Base-by-base conservation (phyloP, 1,139 yeast genomes). In the Yamadazyma mexicana region DNA sequence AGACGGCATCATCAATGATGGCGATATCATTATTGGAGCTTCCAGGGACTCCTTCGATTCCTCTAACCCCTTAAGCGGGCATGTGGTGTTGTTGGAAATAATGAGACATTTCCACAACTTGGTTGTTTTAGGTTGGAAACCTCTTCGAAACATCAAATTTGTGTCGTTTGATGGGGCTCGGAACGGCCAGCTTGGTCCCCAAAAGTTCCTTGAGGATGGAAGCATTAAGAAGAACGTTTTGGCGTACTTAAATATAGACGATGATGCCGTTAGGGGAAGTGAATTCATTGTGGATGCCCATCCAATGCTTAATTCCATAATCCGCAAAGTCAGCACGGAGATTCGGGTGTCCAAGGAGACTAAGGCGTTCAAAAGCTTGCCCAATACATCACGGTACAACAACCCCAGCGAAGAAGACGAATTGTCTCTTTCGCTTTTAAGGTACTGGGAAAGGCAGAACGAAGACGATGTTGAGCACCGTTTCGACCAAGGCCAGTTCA, bases 151-250 rank as follows among this genome's bases (percentile, higher is more conserved):
- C 23, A 66, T 72, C 30, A 61, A 62, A 40, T 70, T 72, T 50
- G 58, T 71, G 4, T 67, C 74, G 1, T 71, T 75, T 72, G 77
- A 72, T 49, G 75, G 70, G 1, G 53, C 68, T 12, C 48, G 58
- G 24, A 61, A 60, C 40, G 72, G 73, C 2, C 50, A 61, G 16
- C 40, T 64, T 12, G 76, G 76, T 0, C 55, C 70, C 0, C 58
- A 57, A 37, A 40, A 49, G 4, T 52, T 49, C 23, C 48, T 59
- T 4, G 58, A 61, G 28, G 66, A 62, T 3, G 37, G 37, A 1
- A 48, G 53, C 3, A 56, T 61, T 8, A 62, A 56, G 34, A 47
- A 54, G 20, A 60, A 69, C 9, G 47, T 69, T 2, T 43, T 70
- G 15, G 61, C 67, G 2, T 72, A 67, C 45, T 64, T 72, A 31